Evolutionary conservation across 1,139 yeast species (phyloP).

Genomic region (Debaryomyces subglobosus): DNA sequence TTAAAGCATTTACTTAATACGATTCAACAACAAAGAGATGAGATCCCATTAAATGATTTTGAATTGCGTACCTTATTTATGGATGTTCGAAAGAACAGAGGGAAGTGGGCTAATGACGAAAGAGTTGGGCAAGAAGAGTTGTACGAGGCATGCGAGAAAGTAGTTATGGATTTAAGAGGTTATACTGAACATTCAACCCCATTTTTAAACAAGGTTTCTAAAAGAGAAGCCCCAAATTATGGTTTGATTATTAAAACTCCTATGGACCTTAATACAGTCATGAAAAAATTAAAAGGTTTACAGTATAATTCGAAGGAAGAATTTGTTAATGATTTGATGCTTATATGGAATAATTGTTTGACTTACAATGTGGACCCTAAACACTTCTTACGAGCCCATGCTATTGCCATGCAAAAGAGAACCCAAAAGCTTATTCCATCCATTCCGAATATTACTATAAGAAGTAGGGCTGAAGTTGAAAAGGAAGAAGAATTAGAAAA

Average conservation of each 20-base stretch:
- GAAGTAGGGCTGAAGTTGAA: constrained; percentile 85
- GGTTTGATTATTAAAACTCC: constrained; percentile 88
- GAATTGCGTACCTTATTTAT: constrained; percentile 83
- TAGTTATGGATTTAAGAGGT: constrained; percentile 83
- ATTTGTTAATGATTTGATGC: constrained; percentile 89
- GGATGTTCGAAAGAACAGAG: constrained; percentile 92
- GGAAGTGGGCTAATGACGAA: constrained; percentile 97
- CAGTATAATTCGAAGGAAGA: constrained; percentile 84
- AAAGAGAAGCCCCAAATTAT: constrained; percentile 97
- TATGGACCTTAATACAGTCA: constrained; percentile 94
- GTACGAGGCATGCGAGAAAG: constrained; percentile 96
- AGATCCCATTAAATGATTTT: constrained; percentile 73
- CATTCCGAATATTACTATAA: constrained; percentile 83
- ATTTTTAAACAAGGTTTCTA: constrained; percentile 89
- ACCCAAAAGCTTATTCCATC: constrained; percentile 74
- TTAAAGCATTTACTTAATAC: constrained; percentile 77
- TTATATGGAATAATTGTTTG: constrained; percentile 94
- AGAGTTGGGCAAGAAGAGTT: constrained; percentile 95
- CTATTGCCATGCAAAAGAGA: constrained; percentile 93
- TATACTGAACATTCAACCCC: constrained; percentile 97
- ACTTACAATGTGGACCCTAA: constrained; percentile 94
- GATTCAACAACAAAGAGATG: constrained; percentile 78
- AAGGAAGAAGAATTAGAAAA: constrained; percentile 58
- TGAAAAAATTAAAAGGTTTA: constrained; percentile 81
- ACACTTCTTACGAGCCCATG: constrained; percentile 89